Percentiles rank a stretch among this genome's conserved stretches.
Conservation (phyloP, 148 eudicot species). For the Amaranthus palmeri region DNA sequence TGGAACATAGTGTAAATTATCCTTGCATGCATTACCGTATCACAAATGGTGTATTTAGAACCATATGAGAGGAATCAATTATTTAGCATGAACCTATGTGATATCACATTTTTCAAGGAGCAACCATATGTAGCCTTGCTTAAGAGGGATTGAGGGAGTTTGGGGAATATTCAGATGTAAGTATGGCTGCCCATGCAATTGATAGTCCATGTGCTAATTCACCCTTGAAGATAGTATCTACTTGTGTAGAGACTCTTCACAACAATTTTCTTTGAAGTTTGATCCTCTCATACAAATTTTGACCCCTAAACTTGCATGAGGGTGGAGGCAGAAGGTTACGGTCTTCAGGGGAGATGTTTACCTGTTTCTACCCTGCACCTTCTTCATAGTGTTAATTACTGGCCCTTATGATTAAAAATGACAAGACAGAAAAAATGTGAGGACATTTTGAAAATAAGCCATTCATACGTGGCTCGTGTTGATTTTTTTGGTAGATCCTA, state of each 20-base stretch:
- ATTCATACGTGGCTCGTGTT: too few species aligned
- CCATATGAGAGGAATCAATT: background rate
- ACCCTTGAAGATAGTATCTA: background rate
- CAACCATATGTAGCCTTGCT: background rate
- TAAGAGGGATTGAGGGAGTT: background rate
- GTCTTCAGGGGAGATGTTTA: background rate
- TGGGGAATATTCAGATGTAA: background rate
- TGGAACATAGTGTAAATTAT: too few species aligned
- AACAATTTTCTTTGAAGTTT: too few species aligned
- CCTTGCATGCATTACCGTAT: too few species aligned
- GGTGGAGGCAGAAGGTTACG: background rate
- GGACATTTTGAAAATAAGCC: too few species aligned
- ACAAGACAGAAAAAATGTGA: too few species aligned
- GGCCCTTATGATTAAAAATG: too few species aligned
- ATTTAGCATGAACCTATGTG: background rate
- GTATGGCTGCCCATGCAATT: background rate
- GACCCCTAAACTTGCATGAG: background rate
- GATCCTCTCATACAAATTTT: background rate
- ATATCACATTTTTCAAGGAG: background rate
- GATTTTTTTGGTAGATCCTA: too few species aligned
- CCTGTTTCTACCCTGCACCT: background rate
- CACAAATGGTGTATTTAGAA: background rate
- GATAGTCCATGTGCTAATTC: background rate
- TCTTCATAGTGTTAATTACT: too few species aligned
- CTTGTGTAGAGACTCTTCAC: too few species aligned